Conservation (phyloP, 1,284 basidiomycete species). For the Quambalaria eucalypti region DNA sequence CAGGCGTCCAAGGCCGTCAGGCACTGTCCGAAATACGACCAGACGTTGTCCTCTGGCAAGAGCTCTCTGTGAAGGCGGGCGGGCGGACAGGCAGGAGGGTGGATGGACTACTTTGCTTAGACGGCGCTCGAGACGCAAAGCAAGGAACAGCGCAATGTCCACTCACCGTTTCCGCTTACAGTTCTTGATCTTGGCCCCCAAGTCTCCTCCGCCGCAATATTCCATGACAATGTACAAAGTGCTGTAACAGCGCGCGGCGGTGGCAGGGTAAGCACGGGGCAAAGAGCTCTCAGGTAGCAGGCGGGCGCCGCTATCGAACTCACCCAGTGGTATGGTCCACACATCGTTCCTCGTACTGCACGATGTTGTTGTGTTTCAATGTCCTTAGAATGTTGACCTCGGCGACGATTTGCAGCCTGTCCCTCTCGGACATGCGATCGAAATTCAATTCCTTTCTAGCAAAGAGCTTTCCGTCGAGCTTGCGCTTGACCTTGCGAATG, state of each 20-base stretch:
- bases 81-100: background rate
- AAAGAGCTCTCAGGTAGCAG: slow-evolving; percentile 80
- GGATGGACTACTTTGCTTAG: background rate
- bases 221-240: slow-evolving; percentile 31
- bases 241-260: slow-evolving; percentile 1
- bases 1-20: slow-evolving; percentile 82
- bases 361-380: slow-evolving; percentile 85
- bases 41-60: slow-evolving; percentile 80
- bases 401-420: slow-evolving; percentile 87
- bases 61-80: too few species aligned
- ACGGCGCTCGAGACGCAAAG: background rate
- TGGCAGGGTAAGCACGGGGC: background rate
- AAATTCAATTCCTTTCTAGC: slow-evolving; percentile 94
- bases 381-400: slow-evolving; percentile 97
- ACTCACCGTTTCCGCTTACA: slow-evolving; percentile 54
- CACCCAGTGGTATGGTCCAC: slow-evolving; percentile 83
- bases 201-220: slow-evolving; percentile 88
- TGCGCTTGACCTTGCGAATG: slow-evolving; percentile 80
- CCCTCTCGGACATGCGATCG: slow-evolving; percentile 82
- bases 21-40: slow-evolving; percentile 90
- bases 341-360: slow-evolving; percentile 80
- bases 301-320: too few species aligned
- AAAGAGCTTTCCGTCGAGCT: slow-evolving; percentile 75
- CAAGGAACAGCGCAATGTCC: background rate
- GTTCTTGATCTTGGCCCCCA: slow-evolving; percentile 74